Conservation (phyloP, 2,329 filamentous ascomycete genomes). For the Hypoxylon sp. region DNA sequence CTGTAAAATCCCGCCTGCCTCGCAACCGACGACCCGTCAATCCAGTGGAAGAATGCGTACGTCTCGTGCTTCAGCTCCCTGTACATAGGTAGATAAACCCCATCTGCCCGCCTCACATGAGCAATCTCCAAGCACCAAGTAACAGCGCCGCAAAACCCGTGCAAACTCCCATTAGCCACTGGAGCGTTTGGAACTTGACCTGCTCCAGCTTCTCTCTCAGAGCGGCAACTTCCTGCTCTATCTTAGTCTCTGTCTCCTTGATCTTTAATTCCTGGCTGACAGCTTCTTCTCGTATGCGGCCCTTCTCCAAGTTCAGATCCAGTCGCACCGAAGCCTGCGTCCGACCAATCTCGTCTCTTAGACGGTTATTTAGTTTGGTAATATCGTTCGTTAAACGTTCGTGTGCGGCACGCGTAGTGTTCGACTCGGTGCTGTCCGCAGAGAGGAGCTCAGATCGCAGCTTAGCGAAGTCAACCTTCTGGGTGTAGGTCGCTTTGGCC, state of each 20-base stretch:
- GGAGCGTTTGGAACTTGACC: constrained; percentile 97
- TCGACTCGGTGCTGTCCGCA: constrained; percentile 90
- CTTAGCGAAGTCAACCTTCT: constrained; percentile 99
- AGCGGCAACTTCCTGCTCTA: constrained; percentile 96
- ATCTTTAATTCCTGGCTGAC: constrained; percentile 98
- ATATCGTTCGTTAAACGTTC: constrained; percentile 95
- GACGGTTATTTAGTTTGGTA: constrained; percentile 88
- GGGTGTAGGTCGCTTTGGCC: constrained; percentile 82
- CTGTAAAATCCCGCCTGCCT: constrained; percentile 8
- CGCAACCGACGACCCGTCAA: constrained; percentile 10
- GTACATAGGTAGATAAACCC: background rate
- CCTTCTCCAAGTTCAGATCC: constrained; percentile 96
- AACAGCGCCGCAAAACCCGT: constrained; percentile 77
- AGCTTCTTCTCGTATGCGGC: constrained; percentile 94
- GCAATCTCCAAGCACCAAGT: constrained; percentile 78
- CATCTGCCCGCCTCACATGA: constrained; percentile 66
- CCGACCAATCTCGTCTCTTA: constrained; percentile 93
- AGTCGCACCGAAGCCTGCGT: constrained; percentile 94
- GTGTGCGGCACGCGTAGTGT: constrained; percentile 89
- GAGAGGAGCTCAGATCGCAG: constrained; percentile 93
- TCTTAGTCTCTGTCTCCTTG: constrained; percentile 98
- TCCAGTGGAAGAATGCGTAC: constrained; percentile 9
- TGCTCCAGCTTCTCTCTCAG: constrained; percentile 93
- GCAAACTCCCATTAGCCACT: constrained; percentile 95
- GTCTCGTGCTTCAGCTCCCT: background rate